phyloP scores from a whole-genome alignment of 2,329 filamentous ascomycete genomes.

The Dichotomopilus funicola region DNA sequence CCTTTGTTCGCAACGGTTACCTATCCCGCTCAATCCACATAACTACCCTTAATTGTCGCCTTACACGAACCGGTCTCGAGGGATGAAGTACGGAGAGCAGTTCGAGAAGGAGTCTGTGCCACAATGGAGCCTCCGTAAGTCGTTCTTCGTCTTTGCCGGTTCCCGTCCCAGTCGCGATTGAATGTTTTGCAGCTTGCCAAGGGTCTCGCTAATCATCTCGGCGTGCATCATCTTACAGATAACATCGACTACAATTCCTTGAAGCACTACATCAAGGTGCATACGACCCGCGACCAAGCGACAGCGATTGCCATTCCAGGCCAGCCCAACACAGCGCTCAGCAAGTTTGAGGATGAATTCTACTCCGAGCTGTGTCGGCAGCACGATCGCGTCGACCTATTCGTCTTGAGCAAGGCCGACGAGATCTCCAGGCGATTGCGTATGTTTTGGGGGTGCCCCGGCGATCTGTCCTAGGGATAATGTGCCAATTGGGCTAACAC shows the following conservation, averaged over 20 bases:
- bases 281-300: constrained; percentile 66
- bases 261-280: constrained; percentile 75
- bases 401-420: constrained; percentile 72
- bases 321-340: constrained; percentile 51
- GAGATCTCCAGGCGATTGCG: constrained; percentile 66
- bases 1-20: not conserved
- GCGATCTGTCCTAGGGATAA: not conserved
- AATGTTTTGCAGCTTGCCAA: not conserved
- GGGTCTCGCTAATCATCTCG: not conserved
- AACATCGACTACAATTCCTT: constrained; percentile 87
- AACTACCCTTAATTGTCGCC: not conserved
- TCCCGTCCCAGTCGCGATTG: not conserved
- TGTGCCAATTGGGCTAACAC: constrained; percentile 19
- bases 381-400: constrained; percentile 70
- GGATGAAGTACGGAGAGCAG: constrained; percentile 72
- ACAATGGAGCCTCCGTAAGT: constrained; percentile 68
- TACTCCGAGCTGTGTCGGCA: constrained; percentile 65
- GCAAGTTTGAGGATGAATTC: constrained; percentile 64
- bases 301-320: constrained; percentile 69
- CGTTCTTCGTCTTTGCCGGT: not conserved
- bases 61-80: not conserved
- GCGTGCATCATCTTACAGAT: constrained; percentile 41
- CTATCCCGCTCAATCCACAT: not conserved
- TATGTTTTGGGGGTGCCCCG: constrained; percentile 33
- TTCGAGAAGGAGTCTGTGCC: constrained; percentile 71